These are phyloP conservation scores for Picochlorum sp. DNA, from an alignment of 139 green algal species.

Conservation along the genomic window DNA sequence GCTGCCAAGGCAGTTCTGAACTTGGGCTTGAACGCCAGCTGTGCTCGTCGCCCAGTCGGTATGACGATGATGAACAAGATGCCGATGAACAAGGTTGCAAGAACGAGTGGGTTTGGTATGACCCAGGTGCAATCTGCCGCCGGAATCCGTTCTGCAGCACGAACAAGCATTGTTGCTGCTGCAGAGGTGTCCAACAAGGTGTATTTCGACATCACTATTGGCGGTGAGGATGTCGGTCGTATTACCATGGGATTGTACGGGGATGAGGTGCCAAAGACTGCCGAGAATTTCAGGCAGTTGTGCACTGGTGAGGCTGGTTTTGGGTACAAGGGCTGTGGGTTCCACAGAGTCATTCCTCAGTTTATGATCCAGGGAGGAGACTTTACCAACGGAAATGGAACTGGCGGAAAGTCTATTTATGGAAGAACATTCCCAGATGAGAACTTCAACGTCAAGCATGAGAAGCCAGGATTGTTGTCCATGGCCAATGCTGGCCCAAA, in stretches of 20 bases:
- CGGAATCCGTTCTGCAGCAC: neutral
- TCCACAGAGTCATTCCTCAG: constrained; percentile 49
- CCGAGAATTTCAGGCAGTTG: constrained; percentile 86
- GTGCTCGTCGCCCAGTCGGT: neutral
- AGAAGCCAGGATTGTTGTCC: constrained; percentile 62
- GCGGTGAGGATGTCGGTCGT: constrained; percentile 58
- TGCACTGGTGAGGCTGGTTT: constrained; percentile 68
- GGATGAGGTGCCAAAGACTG: constrained; percentile 69
- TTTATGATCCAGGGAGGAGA: constrained; percentile 57
- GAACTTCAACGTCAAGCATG: constrained; percentile 34
- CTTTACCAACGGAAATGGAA: constrained; percentile 33
- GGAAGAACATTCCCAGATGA: constrained; percentile 16
- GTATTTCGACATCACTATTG: constrained; percentile 78
- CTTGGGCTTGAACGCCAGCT: neutral
- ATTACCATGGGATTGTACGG: constrained; percentile 84
- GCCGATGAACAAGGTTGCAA: neutral
- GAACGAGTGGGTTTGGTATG: neutral
- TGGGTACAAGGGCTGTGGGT: constrained; percentile 30
- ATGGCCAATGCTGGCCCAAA: constrained; percentile 87
- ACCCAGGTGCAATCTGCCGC: neutral
- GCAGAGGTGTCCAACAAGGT: constrained; percentile 40
- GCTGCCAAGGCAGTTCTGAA: neutral
- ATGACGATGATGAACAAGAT: neutral
- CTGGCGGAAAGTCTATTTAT: constrained; percentile 28
- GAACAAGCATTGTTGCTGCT: constrained; percentile 1